These are phyloP conservation scores for Trichoderma sp. DNA, from an alignment of 2,329 filamentous ascomycete genomes.

Conservation along the genomic window DNA sequence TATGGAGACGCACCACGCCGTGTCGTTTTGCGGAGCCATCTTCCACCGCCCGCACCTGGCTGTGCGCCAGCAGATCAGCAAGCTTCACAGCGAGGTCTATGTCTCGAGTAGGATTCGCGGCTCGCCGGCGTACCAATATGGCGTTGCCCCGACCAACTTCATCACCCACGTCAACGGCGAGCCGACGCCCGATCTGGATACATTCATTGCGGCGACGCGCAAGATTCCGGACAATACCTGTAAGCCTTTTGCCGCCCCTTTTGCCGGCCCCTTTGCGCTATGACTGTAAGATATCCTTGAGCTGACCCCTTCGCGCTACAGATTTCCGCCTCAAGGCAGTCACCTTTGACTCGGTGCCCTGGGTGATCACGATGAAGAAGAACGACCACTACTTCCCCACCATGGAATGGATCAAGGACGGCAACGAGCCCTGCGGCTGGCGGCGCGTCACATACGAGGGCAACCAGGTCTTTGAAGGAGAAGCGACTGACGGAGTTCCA, in stretches of 20 bases:
- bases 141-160: slow-evolving; percentile 94
- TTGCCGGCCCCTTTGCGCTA: neutral
- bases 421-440: slow-evolving; percentile 62
- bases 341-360: slow-evolving; percentile 97
- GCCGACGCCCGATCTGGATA: slow-evolving; percentile 76
- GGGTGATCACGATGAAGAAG: slow-evolving; percentile 99
- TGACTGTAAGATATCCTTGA: neutral
- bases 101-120: slow-evolving; percentile 84
- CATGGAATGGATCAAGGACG: slow-evolving; percentile 69
- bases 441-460: slow-evolving; percentile 64
- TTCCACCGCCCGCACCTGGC: slow-evolving; percentile 93
- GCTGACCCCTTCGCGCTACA: slow-evolving; percentile 40
- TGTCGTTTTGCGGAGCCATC: slow-evolving; percentile 94
- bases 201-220: slow-evolving; percentile 78
- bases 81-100: slow-evolving; percentile 94
- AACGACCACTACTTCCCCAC: slow-evolving; percentile 93
- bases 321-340: slow-evolving; percentile 97
- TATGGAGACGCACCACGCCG: slow-evolving; percentile 86
- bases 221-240: slow-evolving; percentile 94
- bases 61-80: slow-evolving; percentile 94
- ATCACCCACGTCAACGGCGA: slow-evolving; percentile 94
- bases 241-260: slow-evolving; percentile 44
- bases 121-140: slow-evolving; percentile 85
- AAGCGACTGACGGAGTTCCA: slow-evolving; percentile 54
- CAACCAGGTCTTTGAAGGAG: slow-evolving; percentile 55